These are phyloP conservation scores for Citrullus mucosospermus DNA, from an alignment of 306 rosid species.

Conservation along the genomic window DNA sequence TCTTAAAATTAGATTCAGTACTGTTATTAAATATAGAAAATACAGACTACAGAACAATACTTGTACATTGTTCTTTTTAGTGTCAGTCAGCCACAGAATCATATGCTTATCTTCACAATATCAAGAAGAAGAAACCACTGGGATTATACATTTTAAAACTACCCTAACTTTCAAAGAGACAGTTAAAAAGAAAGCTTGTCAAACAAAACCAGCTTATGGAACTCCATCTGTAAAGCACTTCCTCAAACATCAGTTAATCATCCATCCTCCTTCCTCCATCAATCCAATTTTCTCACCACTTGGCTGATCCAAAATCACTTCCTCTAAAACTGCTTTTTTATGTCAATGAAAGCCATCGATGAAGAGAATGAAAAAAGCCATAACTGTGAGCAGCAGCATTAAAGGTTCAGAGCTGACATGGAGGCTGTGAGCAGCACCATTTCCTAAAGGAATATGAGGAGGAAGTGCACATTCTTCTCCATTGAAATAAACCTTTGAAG, in stretches of 20 bases:
- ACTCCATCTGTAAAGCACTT: neutral
- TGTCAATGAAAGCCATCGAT: slow-evolving; percentile 15
- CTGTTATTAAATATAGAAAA: neutral
- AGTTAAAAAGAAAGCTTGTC: neutral
- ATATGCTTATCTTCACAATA: no score
- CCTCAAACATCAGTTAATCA: neutral
- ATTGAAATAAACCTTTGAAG: slow-evolving; percentile 60
- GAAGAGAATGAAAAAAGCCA: slow-evolving; percentile 29
- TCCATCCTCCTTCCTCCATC: neutral
- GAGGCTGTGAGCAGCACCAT: slow-evolving; percentile 14
- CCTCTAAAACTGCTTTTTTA: neutral
- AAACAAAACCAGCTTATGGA: neutral
- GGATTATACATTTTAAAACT: neutral
- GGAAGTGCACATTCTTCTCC: slow-evolving; percentile 80
- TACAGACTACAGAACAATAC: neutral
- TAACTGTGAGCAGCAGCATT: slow-evolving; percentile 14
- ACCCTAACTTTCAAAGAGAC: neutral
- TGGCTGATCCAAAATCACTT: neutral
- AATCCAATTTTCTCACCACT: neutral
- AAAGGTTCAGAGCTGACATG: slow-evolving; percentile 9
- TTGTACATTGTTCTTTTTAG: neutral
- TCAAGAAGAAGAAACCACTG: neutral
- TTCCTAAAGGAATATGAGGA: slow-evolving; percentile 20
- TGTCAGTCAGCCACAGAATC: no score
- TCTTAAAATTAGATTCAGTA: neutral